Base-by-base conservation (phyloP, 495 filamentous ascomycete species). In the Neurospora sp. region DNA sequence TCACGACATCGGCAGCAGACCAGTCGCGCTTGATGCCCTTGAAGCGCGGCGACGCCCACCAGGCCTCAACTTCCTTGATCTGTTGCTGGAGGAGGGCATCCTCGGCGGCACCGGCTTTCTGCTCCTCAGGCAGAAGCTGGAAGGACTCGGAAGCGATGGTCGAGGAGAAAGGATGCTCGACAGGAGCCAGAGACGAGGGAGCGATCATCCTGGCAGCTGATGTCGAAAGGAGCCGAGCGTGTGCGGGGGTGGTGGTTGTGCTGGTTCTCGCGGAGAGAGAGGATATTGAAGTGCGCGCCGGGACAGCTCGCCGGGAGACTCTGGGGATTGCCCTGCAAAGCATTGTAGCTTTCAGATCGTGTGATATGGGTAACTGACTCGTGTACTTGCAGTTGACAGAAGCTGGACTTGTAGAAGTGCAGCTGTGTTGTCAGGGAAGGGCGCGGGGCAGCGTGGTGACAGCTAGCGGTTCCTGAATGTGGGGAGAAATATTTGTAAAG, bases 1-100 rank as follows among this genome's bases (percentile, higher is more conserved):
- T 93, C 70, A 96, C 96, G 39, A 99, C 90, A 83, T 97, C 94
- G 73, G 87, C 92, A 7, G 96, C 92, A 3, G 90, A 91, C 81
- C 98, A 98, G 39, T 96, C 93, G 31, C 96, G 87, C 85, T 90
- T 94, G 83, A 98, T 97, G 22, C 93, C 94, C 70, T 91, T 88
- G 79, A 89, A 99, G 42, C 96, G 89, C 3, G 92, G 89, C 42
- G 89, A 88, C 39, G 85, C 85, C 94, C 94, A 98, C 96, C 96
- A 98, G 59, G 89, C 86, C 76, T 94, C 86, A 18, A 99, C 92
- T 76, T 92, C 90, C 74, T 90, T 85, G 39, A 98, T 86, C 82
- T 97, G 92, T 72, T 90, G 86, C 42, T 91, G 86, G 81, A 91
- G 94, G 0, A 97, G 84, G 1, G 87, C 88, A 83, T 97, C 94